A percentile compares a stretch with the other conserved stretches of the same genome.
Conservation (phyloP, 768 basidiomycete genomes). For the Hypholoma fasciculare region DNA sequence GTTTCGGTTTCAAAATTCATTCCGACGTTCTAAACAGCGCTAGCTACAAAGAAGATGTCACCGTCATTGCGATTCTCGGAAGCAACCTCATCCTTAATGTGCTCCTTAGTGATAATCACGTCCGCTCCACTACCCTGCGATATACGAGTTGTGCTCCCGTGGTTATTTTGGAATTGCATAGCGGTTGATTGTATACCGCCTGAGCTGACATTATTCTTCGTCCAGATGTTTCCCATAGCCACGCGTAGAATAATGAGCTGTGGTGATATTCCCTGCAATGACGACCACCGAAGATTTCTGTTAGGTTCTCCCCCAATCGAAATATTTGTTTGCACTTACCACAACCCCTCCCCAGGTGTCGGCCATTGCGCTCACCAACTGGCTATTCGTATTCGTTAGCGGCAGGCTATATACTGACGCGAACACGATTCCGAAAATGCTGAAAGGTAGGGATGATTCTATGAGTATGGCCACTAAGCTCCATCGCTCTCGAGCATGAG, state of each 20-base stretch:
- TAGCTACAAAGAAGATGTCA: too few relatives aligned
- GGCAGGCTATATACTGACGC: neutral
- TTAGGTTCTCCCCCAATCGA: neutral
- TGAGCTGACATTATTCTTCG: neutral
- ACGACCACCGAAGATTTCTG: neutral
- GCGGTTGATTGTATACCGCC: neutral
- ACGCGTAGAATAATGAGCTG: neutral
- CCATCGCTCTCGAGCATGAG: neutral
- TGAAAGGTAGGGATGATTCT: neutral
- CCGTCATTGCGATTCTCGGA: too few relatives aligned
- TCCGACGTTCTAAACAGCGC: too few relatives aligned
- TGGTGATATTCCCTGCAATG: neutral
- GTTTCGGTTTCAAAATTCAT: too few relatives aligned
- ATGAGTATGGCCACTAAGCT: neutral
- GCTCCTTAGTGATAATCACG: too few relatives aligned
- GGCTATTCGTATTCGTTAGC: neutral
- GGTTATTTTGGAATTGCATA: neutral
- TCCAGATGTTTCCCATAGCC: neutral
- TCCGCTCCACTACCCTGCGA: neutral
- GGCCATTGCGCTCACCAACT: neutral
- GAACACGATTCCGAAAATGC: neutral
- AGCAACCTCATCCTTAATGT: too few relatives aligned
- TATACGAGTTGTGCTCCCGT: neutral
- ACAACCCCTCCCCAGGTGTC: neutral
- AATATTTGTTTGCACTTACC: neutral